Evolutionary conservation across 2,329 filamentous ascomycete genomes (phyloP).

Genomic region (Diaporthe ilicicola): DNA sequence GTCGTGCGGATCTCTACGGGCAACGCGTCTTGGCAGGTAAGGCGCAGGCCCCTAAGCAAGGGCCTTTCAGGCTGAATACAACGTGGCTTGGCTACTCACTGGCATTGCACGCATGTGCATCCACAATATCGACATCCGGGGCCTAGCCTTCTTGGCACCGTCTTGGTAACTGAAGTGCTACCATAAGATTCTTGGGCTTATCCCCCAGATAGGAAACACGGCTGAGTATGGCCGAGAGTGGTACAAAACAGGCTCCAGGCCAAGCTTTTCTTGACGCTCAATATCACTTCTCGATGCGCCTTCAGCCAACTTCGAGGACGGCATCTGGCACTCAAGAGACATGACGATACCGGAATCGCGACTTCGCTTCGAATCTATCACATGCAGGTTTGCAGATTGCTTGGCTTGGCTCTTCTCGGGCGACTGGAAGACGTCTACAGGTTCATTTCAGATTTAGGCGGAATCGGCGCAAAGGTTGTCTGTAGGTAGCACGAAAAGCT

Average conservation of each 20-base stretch:
- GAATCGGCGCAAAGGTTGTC: too few relatives aligned
- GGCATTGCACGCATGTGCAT: too few relatives aligned
- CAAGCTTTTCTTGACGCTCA: not conserved
- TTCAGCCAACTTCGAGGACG: too few relatives aligned
- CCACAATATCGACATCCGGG: conserved; percentile 1
- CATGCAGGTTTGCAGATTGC: too few relatives aligned
- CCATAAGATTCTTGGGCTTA: not conserved
- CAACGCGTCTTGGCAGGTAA: not conserved
- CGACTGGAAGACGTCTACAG: too few relatives aligned
- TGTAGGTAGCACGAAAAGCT: too few relatives aligned
- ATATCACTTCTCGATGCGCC: not conserved
- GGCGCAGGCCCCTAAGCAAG: not conserved
- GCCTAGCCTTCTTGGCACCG: conserved; percentile 16
- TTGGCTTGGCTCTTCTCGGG: too few relatives aligned
- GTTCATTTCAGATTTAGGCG: too few relatives aligned
- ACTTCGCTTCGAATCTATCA: too few relatives aligned
- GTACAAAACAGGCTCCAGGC: not conserved
- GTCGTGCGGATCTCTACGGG: not conserved
- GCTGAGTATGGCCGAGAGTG: conserved; percentile 1
- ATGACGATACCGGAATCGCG: too few relatives aligned
- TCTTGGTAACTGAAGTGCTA: not conserved
- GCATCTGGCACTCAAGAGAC: too few relatives aligned
- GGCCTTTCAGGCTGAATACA: conserved; percentile 12
- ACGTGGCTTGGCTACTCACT: conserved; percentile 8
- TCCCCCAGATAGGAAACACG: conserved; percentile 10